A percentile compares a stretch with the other conserved stretches of the same genome.
Conservation (phyloP, 2,329 filamentous ascomycete genomes). For the Delphinella strobiligena region DNA sequence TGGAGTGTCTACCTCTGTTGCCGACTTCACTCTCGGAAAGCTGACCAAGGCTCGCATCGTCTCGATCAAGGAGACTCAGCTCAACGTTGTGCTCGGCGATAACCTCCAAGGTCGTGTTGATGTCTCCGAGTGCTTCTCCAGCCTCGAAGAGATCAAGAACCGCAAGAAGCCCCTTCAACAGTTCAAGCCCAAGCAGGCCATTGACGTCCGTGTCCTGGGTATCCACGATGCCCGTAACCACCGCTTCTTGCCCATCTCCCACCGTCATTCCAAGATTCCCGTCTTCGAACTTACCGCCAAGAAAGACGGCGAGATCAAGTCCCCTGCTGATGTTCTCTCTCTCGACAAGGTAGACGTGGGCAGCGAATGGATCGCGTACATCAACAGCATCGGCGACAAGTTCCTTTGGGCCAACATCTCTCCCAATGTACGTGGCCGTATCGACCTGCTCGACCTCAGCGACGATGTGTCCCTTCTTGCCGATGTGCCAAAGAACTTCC, state of each 20-base stretch:
- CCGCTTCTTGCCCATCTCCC: slow-evolving; percentile 81
- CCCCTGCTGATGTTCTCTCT: slow-evolving; percentile 51
- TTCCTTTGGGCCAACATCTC: slow-evolving; percentile 86
- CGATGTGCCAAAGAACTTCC: slow-evolving; percentile 68
- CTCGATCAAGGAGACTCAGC: slow-evolving; percentile 81
- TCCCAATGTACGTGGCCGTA: slow-evolving; percentile 73
- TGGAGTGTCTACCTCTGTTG: slow-evolving; percentile 47
- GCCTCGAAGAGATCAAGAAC: slow-evolving; percentile 75
- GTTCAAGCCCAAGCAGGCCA: slow-evolving; percentile 58
- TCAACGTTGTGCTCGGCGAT: slow-evolving; percentile 81
- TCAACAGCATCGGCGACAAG: slow-evolving; percentile 76
- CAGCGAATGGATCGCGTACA: slow-evolving; percentile 64
- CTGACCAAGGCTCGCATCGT: slow-evolving; percentile 64
- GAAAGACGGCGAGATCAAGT: slow-evolving; percentile 42
- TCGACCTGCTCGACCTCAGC: slow-evolving; percentile 72
- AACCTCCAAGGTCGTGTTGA: slow-evolving; percentile 89
- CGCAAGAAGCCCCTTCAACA: slow-evolving; percentile 66
- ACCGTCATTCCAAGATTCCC: slow-evolving; percentile 63
- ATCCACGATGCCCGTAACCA: slow-evolving; percentile 85
- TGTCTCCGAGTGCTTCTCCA: slow-evolving; percentile 79
- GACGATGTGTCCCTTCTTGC: slow-evolving; percentile 72
- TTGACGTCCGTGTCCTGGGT: slow-evolving; percentile 69
- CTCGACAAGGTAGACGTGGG: slow-evolving; percentile 63
- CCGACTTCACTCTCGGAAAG: slow-evolving; percentile 63
- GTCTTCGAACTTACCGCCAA: slow-evolving; percentile 84